These are phyloP conservation scores for Paramecium octaurelia DNA, from an alignment of 73 alveolate genomes.

Conservation along the genomic window DNA sequence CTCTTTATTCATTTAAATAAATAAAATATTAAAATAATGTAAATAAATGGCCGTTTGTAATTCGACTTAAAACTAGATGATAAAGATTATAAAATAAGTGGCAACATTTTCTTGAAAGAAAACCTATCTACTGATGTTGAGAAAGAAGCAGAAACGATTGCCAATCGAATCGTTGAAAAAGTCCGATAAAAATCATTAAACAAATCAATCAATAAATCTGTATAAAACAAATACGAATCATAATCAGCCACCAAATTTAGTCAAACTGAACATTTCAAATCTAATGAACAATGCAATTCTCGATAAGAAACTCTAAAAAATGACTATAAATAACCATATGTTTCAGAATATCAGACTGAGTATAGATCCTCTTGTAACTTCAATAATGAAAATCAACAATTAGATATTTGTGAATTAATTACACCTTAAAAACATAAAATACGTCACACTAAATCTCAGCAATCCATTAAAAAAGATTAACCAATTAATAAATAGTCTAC, in stretches of 20 bases:
- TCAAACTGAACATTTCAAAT: background rate
- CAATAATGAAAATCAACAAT: background rate
- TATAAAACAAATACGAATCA: background rate
- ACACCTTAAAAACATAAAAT: background rate
- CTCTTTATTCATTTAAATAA: background rate
- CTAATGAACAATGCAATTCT: background rate
- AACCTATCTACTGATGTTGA: background rate
- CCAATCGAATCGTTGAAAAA: background rate
- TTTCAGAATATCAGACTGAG: background rate
- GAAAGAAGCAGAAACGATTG: conserved; percentile 1
- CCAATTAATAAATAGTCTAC: background rate
- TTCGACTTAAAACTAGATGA: background rate
- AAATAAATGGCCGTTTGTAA: conserved; percentile 53
- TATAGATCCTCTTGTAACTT: background rate
- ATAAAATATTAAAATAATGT: background rate
- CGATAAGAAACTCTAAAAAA: background rate
- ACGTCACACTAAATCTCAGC: background rate
- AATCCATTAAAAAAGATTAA: background rate
- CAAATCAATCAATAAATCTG: background rate
- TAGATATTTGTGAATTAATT: background rate
- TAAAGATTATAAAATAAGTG: conserved; percentile 13
- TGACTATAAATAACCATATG: background rate
- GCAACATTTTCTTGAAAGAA: background rate
- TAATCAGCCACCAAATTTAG: background rate
- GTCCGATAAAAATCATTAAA: background rate